Conservation (phyloP, 2,329 filamentous ascomycete species). For the Pseudophaeomoniella oleicola region DNA sequence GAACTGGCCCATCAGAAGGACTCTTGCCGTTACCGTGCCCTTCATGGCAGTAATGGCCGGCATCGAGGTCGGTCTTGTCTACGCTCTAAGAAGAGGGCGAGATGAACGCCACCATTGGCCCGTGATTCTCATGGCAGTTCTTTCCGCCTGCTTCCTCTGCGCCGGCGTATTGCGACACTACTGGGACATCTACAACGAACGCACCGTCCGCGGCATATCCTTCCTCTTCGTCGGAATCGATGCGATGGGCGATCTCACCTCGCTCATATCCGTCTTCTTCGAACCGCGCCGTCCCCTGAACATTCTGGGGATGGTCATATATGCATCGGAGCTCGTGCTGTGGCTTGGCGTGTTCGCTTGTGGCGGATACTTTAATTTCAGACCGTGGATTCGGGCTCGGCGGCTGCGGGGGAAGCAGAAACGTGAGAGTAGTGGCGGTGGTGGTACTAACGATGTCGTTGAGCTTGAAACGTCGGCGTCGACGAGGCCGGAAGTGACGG, state of each 20-base stretch:
- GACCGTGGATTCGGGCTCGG: conserved; percentile 37
- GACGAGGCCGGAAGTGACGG: not conserved
- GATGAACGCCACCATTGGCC: conserved; percentile 41
- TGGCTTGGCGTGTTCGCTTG: conserved; percentile 55
- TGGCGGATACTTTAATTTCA: conserved; percentile 49
- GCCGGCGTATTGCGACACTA: conserved; percentile 55
- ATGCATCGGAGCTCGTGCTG: conserved; percentile 48
- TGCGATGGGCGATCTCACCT: conserved; percentile 53
- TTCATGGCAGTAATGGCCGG: conserved; percentile 44
- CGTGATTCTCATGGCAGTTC: conserved; percentile 48
- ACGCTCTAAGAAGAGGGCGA: conserved; percentile 36
- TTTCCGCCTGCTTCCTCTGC: conserved; percentile 49
- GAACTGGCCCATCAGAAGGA: conserved; percentile 38
- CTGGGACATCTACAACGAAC: conserved; percentile 51
- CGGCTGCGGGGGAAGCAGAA: too few species aligned
- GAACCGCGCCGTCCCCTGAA: conserved; percentile 43
- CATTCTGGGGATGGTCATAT: conserved; percentile 50
- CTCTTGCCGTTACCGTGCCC: conserved; percentile 32
- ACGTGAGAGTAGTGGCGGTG: conserved; percentile 7
- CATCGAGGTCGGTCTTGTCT: conserved; percentile 44
- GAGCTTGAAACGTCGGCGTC: conserved; percentile 8
- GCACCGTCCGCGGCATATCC: conserved; percentile 55
- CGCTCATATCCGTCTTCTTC: conserved; percentile 49
- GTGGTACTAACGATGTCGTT: conserved; percentile 6
- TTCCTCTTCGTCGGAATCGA: conserved; percentile 60